Percentiles rank a stretch among this genome's conserved stretches.
Evolutionary conservation across 139 green algal genomes (phyloP).

Genomic region (Chlamydomonas incerta): DNA sequence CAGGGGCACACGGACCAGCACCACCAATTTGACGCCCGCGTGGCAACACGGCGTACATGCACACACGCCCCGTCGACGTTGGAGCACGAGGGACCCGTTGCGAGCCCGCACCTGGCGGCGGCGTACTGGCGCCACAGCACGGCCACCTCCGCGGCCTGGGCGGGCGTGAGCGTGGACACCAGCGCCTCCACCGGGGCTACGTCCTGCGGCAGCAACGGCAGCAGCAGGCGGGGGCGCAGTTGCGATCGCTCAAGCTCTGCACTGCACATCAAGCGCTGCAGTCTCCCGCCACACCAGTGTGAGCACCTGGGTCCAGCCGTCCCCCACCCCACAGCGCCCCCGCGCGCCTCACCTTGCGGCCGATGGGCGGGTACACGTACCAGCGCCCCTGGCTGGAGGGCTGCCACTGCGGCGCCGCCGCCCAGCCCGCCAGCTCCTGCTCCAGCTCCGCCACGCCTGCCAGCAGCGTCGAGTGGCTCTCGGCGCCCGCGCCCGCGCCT

Average conservation of each 20-base stretch:
- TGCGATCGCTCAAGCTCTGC: too few species aligned
- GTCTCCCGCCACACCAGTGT: too few species aligned
- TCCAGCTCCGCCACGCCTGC: conserved; percentile 8
- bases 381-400: conserved; percentile 19
- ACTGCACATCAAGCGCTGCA: too few species aligned
- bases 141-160: conserved; percentile 6
- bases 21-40: too few species aligned
- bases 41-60: too few species aligned
- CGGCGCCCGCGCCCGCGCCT: too few species aligned
- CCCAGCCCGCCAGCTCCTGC: conserved; percentile 13
- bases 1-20: too few species aligned
- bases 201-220: background rate
- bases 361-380: conserved; percentile 39
- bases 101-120: conserved; percentile 11
- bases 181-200: conserved; percentile 21
- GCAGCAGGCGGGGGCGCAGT: background rate
- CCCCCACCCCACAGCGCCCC: background rate
- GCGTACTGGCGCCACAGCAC: conserved; percentile 38
- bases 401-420: conserved; percentile 4
- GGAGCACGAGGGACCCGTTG: too few species aligned
- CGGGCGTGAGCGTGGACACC: conserved; percentile 4
- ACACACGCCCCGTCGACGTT: too few species aligned
- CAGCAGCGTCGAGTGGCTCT: background rate
- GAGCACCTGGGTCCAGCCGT: too few species aligned
- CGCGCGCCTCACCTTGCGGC: conserved; percentile 7